phyloP scores from a whole-genome alignment of 305 asterid genomes.

The Nicotiana rustica region DNA sequence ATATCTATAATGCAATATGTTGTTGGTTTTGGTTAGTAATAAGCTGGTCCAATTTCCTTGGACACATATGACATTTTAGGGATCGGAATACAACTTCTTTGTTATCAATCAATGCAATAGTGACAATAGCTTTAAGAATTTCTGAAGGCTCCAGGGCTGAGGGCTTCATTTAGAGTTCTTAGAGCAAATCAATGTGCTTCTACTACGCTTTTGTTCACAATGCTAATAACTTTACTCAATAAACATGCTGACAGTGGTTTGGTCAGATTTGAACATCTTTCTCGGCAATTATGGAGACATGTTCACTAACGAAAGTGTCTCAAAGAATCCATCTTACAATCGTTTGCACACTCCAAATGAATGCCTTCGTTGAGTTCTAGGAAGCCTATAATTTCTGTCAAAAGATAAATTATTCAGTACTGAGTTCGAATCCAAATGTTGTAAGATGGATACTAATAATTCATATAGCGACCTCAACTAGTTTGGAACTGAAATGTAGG shows the following conservation, averaged over 20 bases:
- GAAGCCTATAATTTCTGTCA: too few relatives aligned
- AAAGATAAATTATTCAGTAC: too few relatives aligned
- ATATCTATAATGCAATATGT: conserved; percentile 39
- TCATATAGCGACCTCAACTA: not conserved
- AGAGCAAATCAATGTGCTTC: conserved; percentile 75
- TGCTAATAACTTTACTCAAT: conserved; percentile 55
- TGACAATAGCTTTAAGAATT: conserved; percentile 70
- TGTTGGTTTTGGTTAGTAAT: conserved; percentile 44
- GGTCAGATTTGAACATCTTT: conserved; percentile 73
- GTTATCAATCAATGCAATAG: conserved; percentile 70
- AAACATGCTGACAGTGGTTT: conserved; percentile 60
- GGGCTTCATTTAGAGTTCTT: conserved; percentile 47
- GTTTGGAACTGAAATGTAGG: not conserved
- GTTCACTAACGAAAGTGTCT: conserved; percentile 54
- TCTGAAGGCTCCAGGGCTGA: conserved; percentile 54
- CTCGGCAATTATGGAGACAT: conserved; percentile 73
- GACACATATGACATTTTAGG: conserved; percentile 75
- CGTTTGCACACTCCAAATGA: conserved; percentile 77
- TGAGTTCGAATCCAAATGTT: too few relatives aligned
- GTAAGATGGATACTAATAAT: too few relatives aligned
- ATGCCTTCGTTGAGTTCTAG: too few relatives aligned
- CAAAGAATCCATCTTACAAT: conserved; percentile 71
- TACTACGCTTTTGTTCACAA: conserved; percentile 64
- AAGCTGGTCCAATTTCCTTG: conserved; percentile 54
- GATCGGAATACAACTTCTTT: conserved; percentile 66